Evolutionary conservation across 352 stramenopile genomes (phyloP), one percentile per base, ranked within the genome.

Genomic region (Blastocystis sp.): DNA sequence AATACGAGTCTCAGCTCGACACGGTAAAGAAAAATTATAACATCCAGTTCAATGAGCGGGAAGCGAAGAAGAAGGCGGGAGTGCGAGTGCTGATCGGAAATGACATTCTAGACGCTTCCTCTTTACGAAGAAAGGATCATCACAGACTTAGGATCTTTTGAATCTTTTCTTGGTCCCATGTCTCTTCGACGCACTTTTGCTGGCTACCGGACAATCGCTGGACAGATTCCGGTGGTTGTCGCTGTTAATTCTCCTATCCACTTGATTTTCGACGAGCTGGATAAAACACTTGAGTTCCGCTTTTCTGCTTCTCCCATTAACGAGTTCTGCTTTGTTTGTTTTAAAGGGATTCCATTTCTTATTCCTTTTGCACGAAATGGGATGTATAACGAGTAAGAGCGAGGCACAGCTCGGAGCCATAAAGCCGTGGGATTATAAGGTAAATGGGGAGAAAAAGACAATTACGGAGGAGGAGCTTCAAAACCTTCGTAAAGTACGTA

Each of bases 301-400:
- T 81, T 81, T 81, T 81, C 70, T 8, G 47, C 56, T 81, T 81
- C 70, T 47, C 30, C 47, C 39, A 16, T 45, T 1, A 20, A 43
- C 30, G 63, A 73, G 8, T 73, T 50, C 5, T 73, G 7, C 11
- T 30, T 16, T 68, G 59, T 68, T 68, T 68, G 59, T 68, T 68
- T 11, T 11, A 39, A 16, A 13, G 9, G 16, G n/a, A 16, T 24
- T 11, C 1, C 9, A 68, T 68, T 11, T 13, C 59, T 18, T 37
- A 37, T 24, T 26, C 34, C n/a, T 37, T 26, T 45, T 73, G 24
- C 6, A 13, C 13, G 56, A 66, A 16, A 73, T 73, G 63, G 63
- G 63, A 20, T 73, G 63, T 39, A 73, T 37, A n/a, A 20, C 39
- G 13, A 73, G 63, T 37, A 73, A 73, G 30, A 43, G 20, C n/a